These are phyloP conservation scores for Chlorella sp. DNA, from an alignment of 139 green algal species.

Conservation along the genomic window DNA sequence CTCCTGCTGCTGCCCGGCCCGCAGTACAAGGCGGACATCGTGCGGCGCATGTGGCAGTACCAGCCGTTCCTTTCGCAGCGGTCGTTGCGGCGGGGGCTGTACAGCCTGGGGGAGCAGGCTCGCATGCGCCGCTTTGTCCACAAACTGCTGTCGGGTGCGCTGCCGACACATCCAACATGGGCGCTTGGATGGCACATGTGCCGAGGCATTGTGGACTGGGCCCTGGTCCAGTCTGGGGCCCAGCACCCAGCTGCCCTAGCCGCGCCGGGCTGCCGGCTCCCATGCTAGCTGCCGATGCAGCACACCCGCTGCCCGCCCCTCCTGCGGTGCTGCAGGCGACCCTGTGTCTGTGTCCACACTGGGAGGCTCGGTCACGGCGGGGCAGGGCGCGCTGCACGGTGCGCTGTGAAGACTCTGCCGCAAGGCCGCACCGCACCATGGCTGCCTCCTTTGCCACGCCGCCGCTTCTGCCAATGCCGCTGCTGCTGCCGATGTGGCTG, in stretches of 20 bases:
- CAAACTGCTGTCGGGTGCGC: conserved; percentile 14
- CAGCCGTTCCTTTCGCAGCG: not conserved
- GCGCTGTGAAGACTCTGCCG: too few relatives aligned
- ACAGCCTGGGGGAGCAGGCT: not conserved
- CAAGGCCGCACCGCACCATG: too few relatives aligned
- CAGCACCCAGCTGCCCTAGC: too few relatives aligned
- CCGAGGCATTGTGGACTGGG: not conserved
- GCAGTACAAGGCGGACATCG: not conserved
- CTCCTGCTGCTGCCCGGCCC: not conserved
- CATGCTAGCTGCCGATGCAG: not conserved
- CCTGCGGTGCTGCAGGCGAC: conserved; percentile 1
- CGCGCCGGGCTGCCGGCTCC: not conserved
- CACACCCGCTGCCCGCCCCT: not conserved
- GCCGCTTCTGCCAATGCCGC: too few relatives aligned
- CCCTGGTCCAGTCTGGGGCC: too few relatives aligned
- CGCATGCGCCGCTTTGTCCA: conserved; percentile 8
- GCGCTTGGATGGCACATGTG: not conserved
- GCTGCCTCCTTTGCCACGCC: too few relatives aligned
- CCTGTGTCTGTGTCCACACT: not conserved
- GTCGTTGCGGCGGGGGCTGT: not conserved
- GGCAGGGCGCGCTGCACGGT: not conserved
- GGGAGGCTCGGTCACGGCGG: not conserved
- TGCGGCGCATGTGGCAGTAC: not conserved
- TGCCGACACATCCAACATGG: too few relatives aligned
- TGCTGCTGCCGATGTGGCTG: too few relatives aligned